These are phyloP conservation scores for Linnemannia exigua DNA, from an alignment of 192 early-diverging fungal species.

Conservation along the genomic window DNA sequence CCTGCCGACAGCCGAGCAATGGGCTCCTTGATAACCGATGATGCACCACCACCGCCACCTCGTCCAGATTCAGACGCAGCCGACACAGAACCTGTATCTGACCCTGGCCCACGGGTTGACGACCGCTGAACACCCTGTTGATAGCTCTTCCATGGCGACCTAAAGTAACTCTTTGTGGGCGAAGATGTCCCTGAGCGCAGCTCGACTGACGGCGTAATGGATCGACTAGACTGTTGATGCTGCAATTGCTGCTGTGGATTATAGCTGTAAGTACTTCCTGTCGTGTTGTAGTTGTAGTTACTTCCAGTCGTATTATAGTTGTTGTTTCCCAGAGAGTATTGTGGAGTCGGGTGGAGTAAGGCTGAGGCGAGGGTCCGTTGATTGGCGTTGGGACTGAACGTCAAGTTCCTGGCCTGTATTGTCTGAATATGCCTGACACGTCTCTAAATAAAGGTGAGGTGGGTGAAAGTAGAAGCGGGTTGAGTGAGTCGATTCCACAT, in stretches of 20 bases:
- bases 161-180: constrained; percentile 47
- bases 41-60: not conserved
- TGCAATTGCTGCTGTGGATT: not conserved
- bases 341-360: not conserved
- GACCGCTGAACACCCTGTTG: constrained; percentile 29
- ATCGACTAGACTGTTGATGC: constrained; percentile 22
- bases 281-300: constrained; percentile 14
- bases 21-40: constrained; percentile 44
- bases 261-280: constrained; percentile 1
- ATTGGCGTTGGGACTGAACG: constrained; percentile 49
- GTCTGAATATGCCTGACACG: constrained; percentile 50
- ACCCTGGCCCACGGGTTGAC: constrained; percentile 31
- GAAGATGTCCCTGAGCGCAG: constrained; percentile 42
- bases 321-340: not conserved
- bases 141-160: constrained; percentile 50
- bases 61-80: constrained; percentile 51
- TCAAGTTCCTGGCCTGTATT: constrained; percentile 50
- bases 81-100: constrained; percentile 42
- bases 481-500: not conserved
- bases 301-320: constrained; percentile 9
- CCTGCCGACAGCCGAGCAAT: constrained; percentile 50
- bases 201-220: constrained; percentile 41
- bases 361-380: constrained; percentile 43
- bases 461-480: not conserved
- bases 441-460: constrained; percentile 14